Base-by-base conservation (phyloP, 2,329 filamentous ascomycete species). In the Corynespora cassiicola region DNA sequence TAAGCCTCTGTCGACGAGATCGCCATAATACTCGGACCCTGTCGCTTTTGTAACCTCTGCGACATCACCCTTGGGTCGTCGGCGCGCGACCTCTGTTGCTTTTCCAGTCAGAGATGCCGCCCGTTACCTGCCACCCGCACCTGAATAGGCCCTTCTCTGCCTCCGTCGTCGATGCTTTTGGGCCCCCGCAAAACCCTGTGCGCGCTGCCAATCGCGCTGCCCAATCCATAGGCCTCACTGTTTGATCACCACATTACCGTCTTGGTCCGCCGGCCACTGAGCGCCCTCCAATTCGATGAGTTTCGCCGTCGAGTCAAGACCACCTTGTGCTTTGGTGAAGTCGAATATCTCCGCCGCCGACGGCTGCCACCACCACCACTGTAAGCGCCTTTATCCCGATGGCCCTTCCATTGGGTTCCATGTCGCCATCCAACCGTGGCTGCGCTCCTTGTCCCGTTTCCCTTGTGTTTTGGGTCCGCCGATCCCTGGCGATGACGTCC, bases 1-100 rank as follows among this genome's bases (percentile, higher is more conserved):
- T 17, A 12, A 31, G 23, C 42, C 40, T 51, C 35, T 42, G 50
- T 50, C 47, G 52, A 39, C 41, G 23, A 48, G 58, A 62, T 62
- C 56, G 50, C 45, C 58, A 33, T 41, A 49, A 47, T 37, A 45
- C 29, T 38, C 47, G 54, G 55, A 55, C 58, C 56, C 58, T 59
- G 55, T 52, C 32, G 39, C 45, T 36, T 39, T 30, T 57, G 47
- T 34, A 30, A 31, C 50, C n/a, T 41, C 34, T 35, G 26, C 33
- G 28, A 30, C 32, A 23, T 31, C 19, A 18, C 31, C 31, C 30
- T 31, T 19, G 20, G 24, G 29, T 24, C 19, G 36, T 39, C 38
- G 36, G 39, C 39, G 40, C 34, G 27, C 23, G 7, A 9, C 7
- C 39, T 39, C 39, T 27, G 42, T 32, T 38, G 25, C 34, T 31